These are phyloP conservation scores for Amylocystis lapponica DNA, from an alignment of 768 basidiomycete genomes.

Conservation along the genomic window DNA sequence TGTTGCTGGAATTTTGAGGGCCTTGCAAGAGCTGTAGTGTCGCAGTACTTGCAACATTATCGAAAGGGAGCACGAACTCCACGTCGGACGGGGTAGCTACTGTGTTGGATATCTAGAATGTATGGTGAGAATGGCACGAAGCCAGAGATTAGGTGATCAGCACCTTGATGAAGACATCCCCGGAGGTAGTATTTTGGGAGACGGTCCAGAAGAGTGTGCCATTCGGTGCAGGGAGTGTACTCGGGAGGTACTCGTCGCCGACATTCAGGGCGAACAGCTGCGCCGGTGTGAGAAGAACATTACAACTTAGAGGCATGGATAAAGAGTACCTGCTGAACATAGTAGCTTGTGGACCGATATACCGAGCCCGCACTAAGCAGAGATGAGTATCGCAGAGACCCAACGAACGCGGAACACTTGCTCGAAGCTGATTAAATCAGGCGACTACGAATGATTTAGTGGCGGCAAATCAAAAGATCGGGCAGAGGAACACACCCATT, in stretches of 20 bases:
- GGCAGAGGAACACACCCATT: conserved; percentile 39
- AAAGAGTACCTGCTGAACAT: conserved; percentile 47
- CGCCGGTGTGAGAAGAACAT: neutral
- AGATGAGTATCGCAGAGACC: neutral
- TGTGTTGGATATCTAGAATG: conserved; percentile 49
- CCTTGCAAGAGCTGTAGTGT: conserved; percentile 48
- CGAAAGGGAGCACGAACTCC: conserved; percentile 52
- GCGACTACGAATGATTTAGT: conserved; percentile 33
- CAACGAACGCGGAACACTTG: conserved; percentile 25
- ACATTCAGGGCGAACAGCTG: conserved; percentile 61
- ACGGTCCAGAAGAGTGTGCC: conserved; percentile 64
- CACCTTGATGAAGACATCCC: conserved; percentile 57
- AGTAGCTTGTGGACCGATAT: conserved; percentile 57
- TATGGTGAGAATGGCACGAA: neutral
- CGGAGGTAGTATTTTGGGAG: conserved; percentile 24
- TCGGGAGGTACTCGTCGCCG: conserved; percentile 59
- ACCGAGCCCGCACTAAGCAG: conserved; percentile 43
- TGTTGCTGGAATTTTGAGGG: conserved; percentile 45
- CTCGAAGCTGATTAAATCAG: conserved; percentile 59
- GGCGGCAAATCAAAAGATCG: too few species aligned
- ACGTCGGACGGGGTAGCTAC: conserved; percentile 34
- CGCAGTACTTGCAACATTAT: conserved; percentile 37
- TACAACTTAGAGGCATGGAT: neutral
- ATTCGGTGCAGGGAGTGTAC: conserved; percentile 42
- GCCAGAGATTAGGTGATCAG: neutral